These are phyloP conservation scores for Byssochlamys sp. DNA, from an alignment of 2,329 filamentous ascomycete genomes.

Conservation along the genomic window DNA sequence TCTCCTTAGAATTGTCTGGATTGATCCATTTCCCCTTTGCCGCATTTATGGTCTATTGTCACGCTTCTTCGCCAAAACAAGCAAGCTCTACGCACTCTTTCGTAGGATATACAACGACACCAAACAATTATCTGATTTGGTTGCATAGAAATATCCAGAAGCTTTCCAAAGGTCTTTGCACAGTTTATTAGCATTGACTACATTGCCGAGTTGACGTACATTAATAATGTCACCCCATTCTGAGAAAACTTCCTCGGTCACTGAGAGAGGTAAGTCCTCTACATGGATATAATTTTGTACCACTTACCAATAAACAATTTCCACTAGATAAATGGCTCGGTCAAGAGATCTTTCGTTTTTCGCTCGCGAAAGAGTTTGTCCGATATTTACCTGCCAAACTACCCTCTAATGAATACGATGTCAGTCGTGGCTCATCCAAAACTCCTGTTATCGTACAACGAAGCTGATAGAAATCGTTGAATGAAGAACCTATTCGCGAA, in stretches of 20 bases:
- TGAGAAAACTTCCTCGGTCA: background rate
- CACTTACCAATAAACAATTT: background rate
- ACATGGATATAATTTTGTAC: background rate
- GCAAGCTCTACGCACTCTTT: too few species aligned
- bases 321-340: background rate
- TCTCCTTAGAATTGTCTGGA: too few species aligned
- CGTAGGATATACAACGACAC: too few species aligned
- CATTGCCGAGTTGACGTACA: background rate
- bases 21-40: too few species aligned
- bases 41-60: too few species aligned
- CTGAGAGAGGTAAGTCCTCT: background rate
- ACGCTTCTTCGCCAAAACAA: too few species aligned
- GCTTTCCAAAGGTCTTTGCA: too few species aligned
- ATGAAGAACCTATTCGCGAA: background rate
- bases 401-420: background rate
- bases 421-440: background rate
- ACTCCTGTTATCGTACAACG: background rate
- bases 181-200: too few species aligned
- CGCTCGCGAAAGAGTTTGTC: background rate
- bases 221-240: background rate
- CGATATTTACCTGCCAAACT: background rate
- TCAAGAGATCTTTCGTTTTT: background rate
- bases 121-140: too few species aligned
- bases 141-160: too few species aligned
- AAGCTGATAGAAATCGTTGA: background rate